Percentiles rank a stretch among this genome's conserved stretches.
phyloP scores from a whole-genome alignment of 176 grass and related monocot genomes.

The Carex parvula region DNA sequence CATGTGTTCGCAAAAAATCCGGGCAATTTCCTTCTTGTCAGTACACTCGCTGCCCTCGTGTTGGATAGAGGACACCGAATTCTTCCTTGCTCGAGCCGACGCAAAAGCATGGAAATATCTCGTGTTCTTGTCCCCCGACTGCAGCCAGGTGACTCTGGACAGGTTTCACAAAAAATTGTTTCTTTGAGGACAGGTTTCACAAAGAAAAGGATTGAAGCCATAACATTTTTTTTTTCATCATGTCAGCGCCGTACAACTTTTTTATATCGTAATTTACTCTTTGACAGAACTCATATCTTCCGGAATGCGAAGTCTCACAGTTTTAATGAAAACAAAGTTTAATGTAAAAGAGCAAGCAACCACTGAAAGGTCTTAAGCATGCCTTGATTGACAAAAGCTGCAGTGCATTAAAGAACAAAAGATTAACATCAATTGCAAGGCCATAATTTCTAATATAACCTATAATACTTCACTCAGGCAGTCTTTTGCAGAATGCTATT shows the following conservation, averaged over 20 bases:
- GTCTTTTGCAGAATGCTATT: conserved; percentile 41
- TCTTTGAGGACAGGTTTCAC: background rate
- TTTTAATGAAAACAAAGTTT: background rate
- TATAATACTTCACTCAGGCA: conserved; percentile 1
- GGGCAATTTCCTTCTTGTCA: no score
- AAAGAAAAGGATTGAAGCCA: background rate
- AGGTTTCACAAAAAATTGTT: no score
- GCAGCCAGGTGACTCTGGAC: no score
- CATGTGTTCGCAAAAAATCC: no score
- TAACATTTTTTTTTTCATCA: background rate
- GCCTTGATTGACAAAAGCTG: background rate
- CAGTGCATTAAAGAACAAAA: background rate
- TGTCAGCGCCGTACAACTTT: background rate
- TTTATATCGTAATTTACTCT: background rate
- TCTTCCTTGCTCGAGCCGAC: no score
- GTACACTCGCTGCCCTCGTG: no score
- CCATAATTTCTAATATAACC: background rate
- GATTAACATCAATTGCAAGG: background rate
- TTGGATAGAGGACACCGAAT: no score
- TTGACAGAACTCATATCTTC: background rate
- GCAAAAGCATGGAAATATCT: no score
- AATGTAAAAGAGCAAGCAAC: background rate
- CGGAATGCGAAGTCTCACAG: background rate
- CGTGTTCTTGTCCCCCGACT: no score
- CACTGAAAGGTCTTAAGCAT: background rate